phyloP scores from a whole-genome alignment of 345 rosid species.

The Citrus reticulata region DNA sequence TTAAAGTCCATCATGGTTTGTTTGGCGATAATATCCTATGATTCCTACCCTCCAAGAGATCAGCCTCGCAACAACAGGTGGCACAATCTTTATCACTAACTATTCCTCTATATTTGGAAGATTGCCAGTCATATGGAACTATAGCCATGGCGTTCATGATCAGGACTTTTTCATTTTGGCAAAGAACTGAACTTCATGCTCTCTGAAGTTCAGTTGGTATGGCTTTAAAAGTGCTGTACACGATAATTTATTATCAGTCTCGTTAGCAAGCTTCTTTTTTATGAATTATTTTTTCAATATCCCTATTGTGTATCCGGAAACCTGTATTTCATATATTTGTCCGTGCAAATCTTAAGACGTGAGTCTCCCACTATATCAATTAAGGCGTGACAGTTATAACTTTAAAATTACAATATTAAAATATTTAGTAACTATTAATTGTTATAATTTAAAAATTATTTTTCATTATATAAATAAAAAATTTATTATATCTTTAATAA shows the following conservation, averaged over 20 bases:
- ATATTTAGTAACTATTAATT: too few species aligned
- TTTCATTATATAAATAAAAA: too few species aligned
- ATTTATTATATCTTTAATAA: too few species aligned
- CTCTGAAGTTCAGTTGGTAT: conserved; percentile 12
- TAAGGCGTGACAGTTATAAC: not conserved
- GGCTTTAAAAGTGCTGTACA: conserved; percentile 12
- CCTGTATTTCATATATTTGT: not conserved
- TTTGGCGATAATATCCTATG: not conserved
- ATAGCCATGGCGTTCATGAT: conserved; percentile 7
- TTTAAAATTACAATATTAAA: rapidly evolving
- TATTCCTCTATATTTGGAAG: conserved; percentile 10
- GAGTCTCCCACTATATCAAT: not conserved
- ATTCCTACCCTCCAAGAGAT: not conserved
- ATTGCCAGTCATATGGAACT: conserved; percentile 3
- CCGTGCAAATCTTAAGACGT: not conserved
- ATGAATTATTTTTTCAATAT: not conserved
- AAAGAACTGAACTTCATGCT: not conserved
- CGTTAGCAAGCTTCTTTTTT: conserved; percentile 5
- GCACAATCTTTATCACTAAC: not conserved
- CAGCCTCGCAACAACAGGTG: not conserved
- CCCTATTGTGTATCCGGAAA: not conserved
- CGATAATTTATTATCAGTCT: conserved; percentile 10
- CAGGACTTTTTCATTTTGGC: conserved; percentile 9
- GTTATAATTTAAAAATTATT: too few species aligned
- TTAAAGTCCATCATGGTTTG: not conserved